Evolutionary conservation across 2,329 filamentous ascomycete genomes (phyloP).

Genomic region (Aspergillus sp.): DNA sequence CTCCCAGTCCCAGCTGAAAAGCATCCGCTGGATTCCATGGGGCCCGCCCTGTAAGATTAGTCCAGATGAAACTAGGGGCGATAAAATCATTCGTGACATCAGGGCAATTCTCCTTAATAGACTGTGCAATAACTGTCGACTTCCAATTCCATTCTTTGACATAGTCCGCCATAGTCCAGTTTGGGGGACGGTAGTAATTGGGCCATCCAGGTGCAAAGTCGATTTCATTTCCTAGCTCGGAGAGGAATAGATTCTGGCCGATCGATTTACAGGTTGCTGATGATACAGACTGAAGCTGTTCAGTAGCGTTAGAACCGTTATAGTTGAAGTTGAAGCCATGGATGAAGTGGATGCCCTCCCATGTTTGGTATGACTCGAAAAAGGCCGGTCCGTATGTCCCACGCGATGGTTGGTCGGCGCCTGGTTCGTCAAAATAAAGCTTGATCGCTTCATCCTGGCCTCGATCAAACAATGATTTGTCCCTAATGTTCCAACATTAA

Average conservation of each 20-base stretch:
- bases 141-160: conserved; percentile 10
- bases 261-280: conserved; percentile 5
- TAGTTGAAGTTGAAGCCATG: conserved; percentile 10
- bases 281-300: conserved; percentile 3
- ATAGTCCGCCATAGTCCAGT: conserved; percentile 9
- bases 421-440: conserved; percentile 1
- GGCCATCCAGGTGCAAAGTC: conserved; percentile 2
- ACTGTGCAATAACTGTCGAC: conserved; percentile 1
- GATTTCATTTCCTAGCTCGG: conserved; percentile 12
- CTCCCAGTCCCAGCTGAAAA: conserved; percentile 3
- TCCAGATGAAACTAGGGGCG: conserved; percentile 8
- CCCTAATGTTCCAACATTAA: not conserved
- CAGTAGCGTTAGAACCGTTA: conserved; percentile 1
- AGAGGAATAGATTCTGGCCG: conserved; percentile 4
- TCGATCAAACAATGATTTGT: conserved; percentile 4
- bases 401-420: conserved; percentile 7
- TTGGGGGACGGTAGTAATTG: conserved; percentile 4
- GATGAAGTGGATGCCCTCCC: conserved; percentile 4
- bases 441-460: conserved; percentile 6
- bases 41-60: conserved; percentile 1
- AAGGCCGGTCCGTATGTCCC: conserved; percentile 8
- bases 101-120: conserved; percentile 8
- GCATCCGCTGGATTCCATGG: conserved; percentile 3
- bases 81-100: conserved; percentile 4
- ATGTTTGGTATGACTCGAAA: conserved; percentile 9